phyloP scores from a whole-genome alignment of 768 basidiomycete genomes.

The Pleurotus tuber-regium region DNA sequence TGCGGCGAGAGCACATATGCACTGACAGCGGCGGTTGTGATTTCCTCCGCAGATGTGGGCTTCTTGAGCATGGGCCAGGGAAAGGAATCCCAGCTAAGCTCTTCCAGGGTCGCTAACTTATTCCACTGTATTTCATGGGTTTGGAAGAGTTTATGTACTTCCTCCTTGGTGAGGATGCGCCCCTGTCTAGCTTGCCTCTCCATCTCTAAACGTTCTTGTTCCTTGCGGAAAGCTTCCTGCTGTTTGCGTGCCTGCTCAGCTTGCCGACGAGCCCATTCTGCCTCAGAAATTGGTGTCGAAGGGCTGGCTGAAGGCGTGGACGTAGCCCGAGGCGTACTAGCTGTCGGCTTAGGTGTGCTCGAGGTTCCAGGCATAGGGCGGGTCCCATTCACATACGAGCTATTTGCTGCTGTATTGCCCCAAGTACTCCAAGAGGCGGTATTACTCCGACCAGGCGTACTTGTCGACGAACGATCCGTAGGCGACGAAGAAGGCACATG shows the following conservation, averaged over 20 bases:
- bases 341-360: not conserved
- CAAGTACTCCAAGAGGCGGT: conserved; percentile 10
- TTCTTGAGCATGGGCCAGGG: conserved; percentile 72
- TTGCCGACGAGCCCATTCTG: conserved; percentile 63
- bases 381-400: conserved; percentile 5
- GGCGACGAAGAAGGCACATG: conserved; percentile 31
- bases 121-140: conserved; percentile 64
- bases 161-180: conserved; percentile 54
- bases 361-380: conserved; percentile 1
- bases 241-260: conserved; percentile 62
- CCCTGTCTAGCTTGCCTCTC: conserved; percentile 50
- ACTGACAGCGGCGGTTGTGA: conserved; percentile 52
- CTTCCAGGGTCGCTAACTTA: conserved; percentile 36
- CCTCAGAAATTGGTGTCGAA: conserved; percentile 32
- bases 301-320: conserved; percentile 26
- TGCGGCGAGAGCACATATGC: conserved; percentile 61
- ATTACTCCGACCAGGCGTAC: conserved; percentile 10
- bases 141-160: conserved; percentile 53
- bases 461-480: conserved; percentile 27
- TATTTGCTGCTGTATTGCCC: not conserved
- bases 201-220: conserved; percentile 63
- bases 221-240: conserved; percentile 65
- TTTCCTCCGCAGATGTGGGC: conserved; percentile 57
- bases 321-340: conserved; percentile 12
- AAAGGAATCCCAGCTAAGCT: conserved; percentile 62